Conservation (phyloP, 192 early-diverging fungal species). For the Podila verticillata region DNA sequence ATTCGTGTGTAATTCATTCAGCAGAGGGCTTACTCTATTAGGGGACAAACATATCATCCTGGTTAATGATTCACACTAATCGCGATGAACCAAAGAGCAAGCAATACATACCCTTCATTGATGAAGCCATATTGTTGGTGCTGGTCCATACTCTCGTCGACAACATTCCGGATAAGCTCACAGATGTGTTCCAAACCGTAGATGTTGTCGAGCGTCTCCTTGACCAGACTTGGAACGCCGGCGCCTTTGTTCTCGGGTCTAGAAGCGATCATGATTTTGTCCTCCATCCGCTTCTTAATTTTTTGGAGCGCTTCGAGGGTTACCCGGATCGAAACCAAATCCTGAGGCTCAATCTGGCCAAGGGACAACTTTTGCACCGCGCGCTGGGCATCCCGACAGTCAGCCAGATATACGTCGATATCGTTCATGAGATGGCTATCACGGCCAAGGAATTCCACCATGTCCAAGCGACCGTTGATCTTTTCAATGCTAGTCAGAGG, state of each 20-base stretch:
- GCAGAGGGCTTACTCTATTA: slow-evolving; percentile 15
- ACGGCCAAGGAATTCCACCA: slow-evolving; percentile 76
- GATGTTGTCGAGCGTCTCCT: slow-evolving; percentile 25
- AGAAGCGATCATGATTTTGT: slow-evolving; percentile 10
- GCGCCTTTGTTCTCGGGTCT: neutral
- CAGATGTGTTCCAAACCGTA: slow-evolving; percentile 29
- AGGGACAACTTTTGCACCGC: slow-evolving; percentile 77
- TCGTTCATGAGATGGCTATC: slow-evolving; percentile 64
- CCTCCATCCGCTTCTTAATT: slow-evolving; percentile 45
- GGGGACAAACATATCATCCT: neutral
- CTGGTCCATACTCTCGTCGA: slow-evolving; percentile 34
- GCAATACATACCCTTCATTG: slow-evolving; percentile 15
- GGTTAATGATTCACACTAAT: neutral
- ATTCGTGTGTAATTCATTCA: slow-evolving; percentile 18
- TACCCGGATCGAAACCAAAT: slow-evolving; percentile 67
- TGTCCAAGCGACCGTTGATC: slow-evolving; percentile 77
- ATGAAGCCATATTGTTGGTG: slow-evolving; percentile 40
- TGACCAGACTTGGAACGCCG: slow-evolving; percentile 8
- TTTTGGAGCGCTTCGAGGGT: slow-evolving; percentile 64
- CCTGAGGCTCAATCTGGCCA: slow-evolving; percentile 67
- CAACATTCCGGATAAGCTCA: slow-evolving; percentile 32
- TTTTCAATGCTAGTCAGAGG: slow-evolving; percentile 71
- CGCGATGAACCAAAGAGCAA: neutral
- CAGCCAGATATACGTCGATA: slow-evolving; percentile 57
- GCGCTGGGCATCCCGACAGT: slow-evolving; percentile 73